phyloP scores from a whole-genome alignment of 805 yeast genomes.

The Zygosaccharomyces rouxii region DNA sequence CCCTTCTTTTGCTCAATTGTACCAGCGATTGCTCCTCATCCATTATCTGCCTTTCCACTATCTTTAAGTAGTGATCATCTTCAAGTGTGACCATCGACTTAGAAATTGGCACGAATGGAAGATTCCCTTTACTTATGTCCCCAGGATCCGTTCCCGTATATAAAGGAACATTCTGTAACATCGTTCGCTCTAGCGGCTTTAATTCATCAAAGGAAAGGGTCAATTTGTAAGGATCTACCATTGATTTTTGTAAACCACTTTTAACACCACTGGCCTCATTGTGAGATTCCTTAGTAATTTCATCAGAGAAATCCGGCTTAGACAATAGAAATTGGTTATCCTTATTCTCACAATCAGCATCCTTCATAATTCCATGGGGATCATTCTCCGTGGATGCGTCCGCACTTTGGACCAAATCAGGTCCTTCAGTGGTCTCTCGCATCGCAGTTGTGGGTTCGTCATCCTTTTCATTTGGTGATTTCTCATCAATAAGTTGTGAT shows the following conservation, averaged over 20 bases:
- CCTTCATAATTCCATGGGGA: background rate
- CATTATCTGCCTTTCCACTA: slow-evolving; percentile 45
- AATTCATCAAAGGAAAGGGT: slow-evolving; percentile 31
- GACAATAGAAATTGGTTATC: slow-evolving; percentile 28
- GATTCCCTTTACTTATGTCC: slow-evolving; percentile 29
- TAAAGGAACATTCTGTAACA: slow-evolving; percentile 35
- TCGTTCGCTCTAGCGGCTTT: slow-evolving; percentile 33
- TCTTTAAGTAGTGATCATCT: slow-evolving; percentile 58
- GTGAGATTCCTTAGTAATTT: slow-evolving; percentile 35
- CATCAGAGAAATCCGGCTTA: slow-evolving; percentile 35
- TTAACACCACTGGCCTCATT: slow-evolving; percentile 30
- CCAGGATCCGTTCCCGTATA: slow-evolving; percentile 30
- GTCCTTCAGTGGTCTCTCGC: background rate
- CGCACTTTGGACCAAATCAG: slow-evolving; percentile 19
- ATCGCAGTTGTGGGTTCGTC: background rate
- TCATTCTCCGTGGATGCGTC: slow-evolving; percentile 16
- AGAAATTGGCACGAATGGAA: slow-evolving; percentile 54
- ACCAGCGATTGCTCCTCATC: slow-evolving; percentile 39
- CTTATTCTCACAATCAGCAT: background rate
- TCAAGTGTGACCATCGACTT: slow-evolving; percentile 62
- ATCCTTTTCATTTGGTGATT: background rate
- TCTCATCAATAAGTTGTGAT: background rate
- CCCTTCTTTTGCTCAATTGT: slow-evolving; percentile 37
- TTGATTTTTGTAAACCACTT: slow-evolving; percentile 4
- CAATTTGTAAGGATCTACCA: slow-evolving; percentile 34